Conservation (phyloP, 148 eudicot species). For the Salicornia ramosissima region DNA sequence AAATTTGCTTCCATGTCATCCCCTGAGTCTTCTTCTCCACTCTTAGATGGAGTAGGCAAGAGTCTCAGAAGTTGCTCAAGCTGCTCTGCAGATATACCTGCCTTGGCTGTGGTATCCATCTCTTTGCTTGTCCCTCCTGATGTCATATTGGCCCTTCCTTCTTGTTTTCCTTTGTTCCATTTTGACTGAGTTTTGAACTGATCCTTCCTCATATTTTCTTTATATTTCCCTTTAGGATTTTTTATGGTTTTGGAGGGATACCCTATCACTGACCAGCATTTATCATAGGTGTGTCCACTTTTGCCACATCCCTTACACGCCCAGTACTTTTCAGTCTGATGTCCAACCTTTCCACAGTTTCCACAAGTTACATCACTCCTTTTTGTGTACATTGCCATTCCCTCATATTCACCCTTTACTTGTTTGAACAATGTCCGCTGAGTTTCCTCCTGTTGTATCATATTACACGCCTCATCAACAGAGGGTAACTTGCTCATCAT, state of each 20-base stretch:
- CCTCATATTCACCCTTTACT: rapidly evolving
- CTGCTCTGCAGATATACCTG: no score
- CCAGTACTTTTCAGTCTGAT: not conserved
- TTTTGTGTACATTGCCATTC: not conserved
- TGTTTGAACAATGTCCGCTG: not conserved
- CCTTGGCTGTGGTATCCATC: no score
- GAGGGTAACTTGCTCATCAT: not conserved
- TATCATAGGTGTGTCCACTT: not conserved
- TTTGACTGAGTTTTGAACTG: no score
- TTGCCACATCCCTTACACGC: no score
- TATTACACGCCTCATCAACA: not conserved
- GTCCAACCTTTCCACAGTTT: not conserved
- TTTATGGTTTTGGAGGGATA: not conserved
- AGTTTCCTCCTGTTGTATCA: not conserved
- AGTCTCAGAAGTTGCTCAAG: no score
- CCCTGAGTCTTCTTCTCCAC: not conserved
- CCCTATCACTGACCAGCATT: not conserved
- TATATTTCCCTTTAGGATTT: not conserved
- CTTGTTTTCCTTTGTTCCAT: no score
- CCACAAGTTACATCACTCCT: not conserved
- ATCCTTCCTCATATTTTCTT: not conserved
- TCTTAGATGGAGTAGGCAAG: no score
- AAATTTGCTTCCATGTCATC: not conserved
- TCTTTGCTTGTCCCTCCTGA: no score
- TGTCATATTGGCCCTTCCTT: no score